Percentiles rank a stretch among this genome's conserved stretches.
Evolutionary conservation across 2,329 filamentous ascomycete genomes (phyloP).

Genomic region (Penicillium sp.): DNA sequence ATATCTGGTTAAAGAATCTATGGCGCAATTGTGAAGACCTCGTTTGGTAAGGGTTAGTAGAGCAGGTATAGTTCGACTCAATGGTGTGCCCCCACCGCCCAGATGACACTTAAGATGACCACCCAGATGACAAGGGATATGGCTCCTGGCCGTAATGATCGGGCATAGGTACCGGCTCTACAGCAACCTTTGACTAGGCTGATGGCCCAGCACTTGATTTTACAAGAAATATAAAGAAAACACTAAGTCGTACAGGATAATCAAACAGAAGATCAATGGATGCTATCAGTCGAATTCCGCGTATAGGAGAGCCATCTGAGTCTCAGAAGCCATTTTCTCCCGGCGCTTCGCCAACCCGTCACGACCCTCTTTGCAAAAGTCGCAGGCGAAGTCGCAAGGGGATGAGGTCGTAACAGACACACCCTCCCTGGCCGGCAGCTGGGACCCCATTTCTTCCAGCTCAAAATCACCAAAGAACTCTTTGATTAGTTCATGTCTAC

Average conservation of each 20-base stretch:
- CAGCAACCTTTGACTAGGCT: too few relatives aligned
- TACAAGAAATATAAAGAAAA: not conserved
- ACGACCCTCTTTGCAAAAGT: slow-evolving; percentile 69
- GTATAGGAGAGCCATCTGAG: slow-evolving; percentile 8
- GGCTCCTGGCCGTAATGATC: too few relatives aligned
- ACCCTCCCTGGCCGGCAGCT: slow-evolving; percentile 7
- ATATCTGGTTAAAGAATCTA: too few relatives aligned
- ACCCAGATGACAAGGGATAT: too few relatives aligned
- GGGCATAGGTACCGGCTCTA: too few relatives aligned
- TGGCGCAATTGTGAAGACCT: too few relatives aligned
- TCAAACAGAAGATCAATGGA: not conserved
- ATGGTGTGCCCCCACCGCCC: too few relatives aligned
- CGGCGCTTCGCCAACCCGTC: slow-evolving; percentile 58
- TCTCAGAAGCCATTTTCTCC: slow-evolving; percentile 30
- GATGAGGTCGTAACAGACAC: slow-evolving; percentile 32
- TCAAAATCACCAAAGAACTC: slow-evolving; percentile 71
- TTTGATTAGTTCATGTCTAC: slow-evolving; percentile 72
- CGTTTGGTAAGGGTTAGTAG: too few relatives aligned
- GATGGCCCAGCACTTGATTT: too few relatives aligned
- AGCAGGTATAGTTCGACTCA: too few relatives aligned
- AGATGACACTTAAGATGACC: too few relatives aligned
- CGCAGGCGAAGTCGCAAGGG: slow-evolving; percentile 71
- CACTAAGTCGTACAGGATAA: not conserved
- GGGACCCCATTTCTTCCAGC: slow-evolving; percentile 33
- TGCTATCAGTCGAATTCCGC: not conserved